Evolutionary conservation across 2,329 filamentous ascomycete species (phyloP).

Genomic region (Colletotrichum incanum): DNA sequence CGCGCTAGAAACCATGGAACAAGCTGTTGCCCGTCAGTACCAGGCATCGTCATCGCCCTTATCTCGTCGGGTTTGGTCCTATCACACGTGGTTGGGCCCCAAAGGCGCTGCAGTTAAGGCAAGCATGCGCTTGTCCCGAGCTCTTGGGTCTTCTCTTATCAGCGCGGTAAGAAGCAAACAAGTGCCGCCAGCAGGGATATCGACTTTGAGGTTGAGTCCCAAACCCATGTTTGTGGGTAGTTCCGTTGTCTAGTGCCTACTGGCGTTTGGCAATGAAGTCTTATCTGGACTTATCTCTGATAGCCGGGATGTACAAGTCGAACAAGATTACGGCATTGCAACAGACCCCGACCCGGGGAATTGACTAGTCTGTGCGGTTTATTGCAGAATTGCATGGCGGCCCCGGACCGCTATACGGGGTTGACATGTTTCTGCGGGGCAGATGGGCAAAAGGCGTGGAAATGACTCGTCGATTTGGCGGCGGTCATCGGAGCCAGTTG

Average conservation of each 20-base stretch:
- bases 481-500: constrained; percentile 18
- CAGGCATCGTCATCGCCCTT: constrained; percentile 12
- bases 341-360: constrained; percentile 11
- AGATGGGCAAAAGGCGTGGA: constrained; percentile 21
- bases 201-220: neutral
- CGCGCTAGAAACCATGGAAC: constrained; percentile 3
- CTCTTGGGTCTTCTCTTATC: constrained; percentile 32
- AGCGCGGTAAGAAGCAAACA: constrained; percentile 1
- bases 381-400: constrained; percentile 14
- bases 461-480: constrained; percentile 22
- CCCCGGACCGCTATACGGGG: constrained; percentile 28
- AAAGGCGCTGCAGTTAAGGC: neutral
- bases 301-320: neutral
- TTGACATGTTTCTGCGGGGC: constrained; percentile 30
- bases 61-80: constrained; percentile 10
- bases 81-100: constrained; percentile 24
- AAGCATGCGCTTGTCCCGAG: constrained; percentile 2
- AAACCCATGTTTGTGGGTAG: neutral
- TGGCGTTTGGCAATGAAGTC: neutral
- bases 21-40: neutral
- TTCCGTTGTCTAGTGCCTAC: neutral
- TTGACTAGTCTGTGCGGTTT: constrained; percentile 19
- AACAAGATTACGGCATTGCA: constrained; percentile 20
- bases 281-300: constrained; percentile 34
- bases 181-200: constrained; percentile 17